Conservation (phyloP, 2,329 filamentous ascomycete species). For the Botrytis byssoidea region DNA sequence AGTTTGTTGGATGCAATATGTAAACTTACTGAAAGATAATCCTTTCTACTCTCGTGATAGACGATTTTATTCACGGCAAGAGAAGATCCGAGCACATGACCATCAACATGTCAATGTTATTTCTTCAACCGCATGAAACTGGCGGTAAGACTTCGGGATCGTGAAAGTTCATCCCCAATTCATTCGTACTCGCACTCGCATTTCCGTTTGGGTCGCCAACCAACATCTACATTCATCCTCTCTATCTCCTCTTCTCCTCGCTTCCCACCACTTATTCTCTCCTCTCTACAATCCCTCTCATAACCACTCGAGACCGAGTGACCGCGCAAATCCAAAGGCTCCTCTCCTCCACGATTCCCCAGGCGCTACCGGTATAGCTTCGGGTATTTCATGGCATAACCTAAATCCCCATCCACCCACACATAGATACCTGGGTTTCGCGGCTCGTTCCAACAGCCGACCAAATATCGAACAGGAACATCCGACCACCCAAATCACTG, state of each 20-base stretch:
- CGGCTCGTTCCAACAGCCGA: not conserved
- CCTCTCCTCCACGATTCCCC: not conserved
- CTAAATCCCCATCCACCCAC: not conserved
- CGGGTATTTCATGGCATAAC: not conserved
- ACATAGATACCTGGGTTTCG: not conserved
- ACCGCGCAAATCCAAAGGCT: not conserved
- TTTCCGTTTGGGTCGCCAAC: not conserved
- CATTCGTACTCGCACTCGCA: not conserved
- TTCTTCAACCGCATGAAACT: not conserved
- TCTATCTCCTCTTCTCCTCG: not conserved
- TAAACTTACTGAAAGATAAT: not conserved
- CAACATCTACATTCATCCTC: not conserved
- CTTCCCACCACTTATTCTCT: not conserved
- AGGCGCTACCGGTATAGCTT: not conserved
- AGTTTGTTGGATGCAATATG: not conserved
- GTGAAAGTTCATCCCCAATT: not conserved
- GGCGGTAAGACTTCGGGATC: slow-evolving; percentile 1
- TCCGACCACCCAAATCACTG: not conserved
- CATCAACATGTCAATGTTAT: not conserved
- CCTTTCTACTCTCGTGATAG: not conserved
- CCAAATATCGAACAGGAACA: not conserved
- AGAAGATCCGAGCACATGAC: not conserved
- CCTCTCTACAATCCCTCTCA: not conserved
- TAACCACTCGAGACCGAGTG: too few species aligned
- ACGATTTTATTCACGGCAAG: not conserved